Evolutionary conservation across 371 early-diverging fungal species (phyloP), one percentile per base, ranked within the genome.

Genomic region (Mucor racemosus): DNA sequence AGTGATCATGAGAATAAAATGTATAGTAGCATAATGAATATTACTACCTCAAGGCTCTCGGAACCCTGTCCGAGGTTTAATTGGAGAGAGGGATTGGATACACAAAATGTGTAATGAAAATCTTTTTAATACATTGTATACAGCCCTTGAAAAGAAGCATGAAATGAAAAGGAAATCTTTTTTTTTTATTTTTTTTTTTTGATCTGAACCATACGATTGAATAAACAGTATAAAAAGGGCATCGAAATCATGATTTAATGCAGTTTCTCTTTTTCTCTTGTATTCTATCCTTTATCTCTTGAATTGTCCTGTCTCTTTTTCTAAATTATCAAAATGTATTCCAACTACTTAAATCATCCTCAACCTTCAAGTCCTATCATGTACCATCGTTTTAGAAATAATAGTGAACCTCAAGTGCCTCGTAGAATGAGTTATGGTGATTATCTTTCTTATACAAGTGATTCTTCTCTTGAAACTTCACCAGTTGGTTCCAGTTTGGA

Each of bases 401-500:
- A 50, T 21, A 50, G 50, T 26, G 50, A 50, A 21, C 50, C 50
- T 50, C 50, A 50, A 9, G 11, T 50, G 50, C 17, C 39, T 35
- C 61, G 42, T 34, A 46, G 42, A 61, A 71, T 77, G 68, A 77
- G 80, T 31, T 76, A 77, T 35, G 72, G 74, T 9, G 78, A 77
- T 31, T 62, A 70, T 17, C 50, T 75, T 9, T 80, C 76, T 38
- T 71, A 68, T 54, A 72, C 72, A n/a, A 76, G 80, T 55, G 74
- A 35, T 55, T 80, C 80, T 17, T 76, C 76, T 53, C 68, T 69
- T 46, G 80, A 80, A 36, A 65, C 65, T 41, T 73, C 67, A 3
- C 79, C 79, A 13, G 64, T 67, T 21, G 74, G 72, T 54, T 72
- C 69, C 35, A 76, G 74, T 62, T 73, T 74, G n/a, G 79, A 79